Evolutionary conservation across 1,284 basidiomycete species (phyloP), one percentile per base, ranked within the genome.

Genomic region (Trichosporon ovoides): DNA sequence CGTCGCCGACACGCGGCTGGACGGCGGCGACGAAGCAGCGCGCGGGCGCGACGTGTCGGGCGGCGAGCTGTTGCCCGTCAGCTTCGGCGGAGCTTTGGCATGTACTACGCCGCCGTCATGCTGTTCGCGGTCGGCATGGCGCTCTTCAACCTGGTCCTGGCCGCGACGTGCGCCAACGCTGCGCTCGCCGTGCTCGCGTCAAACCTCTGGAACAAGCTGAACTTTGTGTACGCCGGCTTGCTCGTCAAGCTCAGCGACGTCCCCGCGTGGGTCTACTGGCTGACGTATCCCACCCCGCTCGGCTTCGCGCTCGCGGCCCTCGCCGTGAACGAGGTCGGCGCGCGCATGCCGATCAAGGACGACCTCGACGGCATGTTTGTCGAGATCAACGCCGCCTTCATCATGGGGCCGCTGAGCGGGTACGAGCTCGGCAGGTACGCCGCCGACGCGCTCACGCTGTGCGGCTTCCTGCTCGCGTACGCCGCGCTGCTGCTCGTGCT

Each of bases 81-180:
- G 83, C 7, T 83, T 85, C 53, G 86, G 84, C n/a, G 80, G 84
- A 79, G 84, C 65, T 91, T 86, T 79, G 89, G 91, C 83, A 91
- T 91, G 72, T 91, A 87, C 76, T 78, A 90, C n/a, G 82, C 91
- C 65, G 84, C 90, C 58, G 79, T 90, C 14, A 83, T 88, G 22
- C 78, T 89, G 40, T 94, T 86, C 71, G 85, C 86, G 0, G 80
- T 94, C 14, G 84, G 81, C 31, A 89, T 91, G 83, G 90, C 89
- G 0, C 82, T 94, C 48, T 92, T 91, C 88, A 94, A 94, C 77
- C 91, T 94, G 80, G 80, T 93, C 49, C 82, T 95, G n/a, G 91
- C 87, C 5, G 85, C 85, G 10, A 69, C 87, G 16, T 88, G 94
- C 81, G 78, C 80, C 54, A 89, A 94, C 67, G 87, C 87, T n/a